Evolutionary conservation across 2,329 filamentous ascomycete species (phyloP).

Genomic region (Alternaria atra): DNA sequence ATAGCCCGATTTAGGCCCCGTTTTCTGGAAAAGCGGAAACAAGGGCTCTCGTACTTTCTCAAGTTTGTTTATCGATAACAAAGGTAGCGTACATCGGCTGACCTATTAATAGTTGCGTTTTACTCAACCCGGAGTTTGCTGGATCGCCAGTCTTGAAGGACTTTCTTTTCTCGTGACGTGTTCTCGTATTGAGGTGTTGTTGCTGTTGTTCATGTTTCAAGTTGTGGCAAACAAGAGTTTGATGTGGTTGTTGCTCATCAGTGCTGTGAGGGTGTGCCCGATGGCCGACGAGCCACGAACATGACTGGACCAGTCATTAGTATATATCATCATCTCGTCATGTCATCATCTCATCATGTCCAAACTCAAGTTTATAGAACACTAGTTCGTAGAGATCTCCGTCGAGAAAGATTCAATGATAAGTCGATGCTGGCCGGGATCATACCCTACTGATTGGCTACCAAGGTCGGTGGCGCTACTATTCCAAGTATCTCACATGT

Average conservation of each 20-base stretch:
- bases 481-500: constrained; percentile 22
- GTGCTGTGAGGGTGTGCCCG: not conserved
- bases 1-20: constrained; percentile 74
- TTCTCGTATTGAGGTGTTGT: not conserved
- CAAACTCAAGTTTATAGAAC: too few species aligned
- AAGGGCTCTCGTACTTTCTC: constrained; percentile 88
- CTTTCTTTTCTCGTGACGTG: constrained; percentile 73
- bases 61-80: constrained; percentile 69
- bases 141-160: constrained; percentile 91
- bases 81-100: constrained; percentile 39
- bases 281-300: not conserved
- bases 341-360: too few species aligned
- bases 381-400: too few species aligned
- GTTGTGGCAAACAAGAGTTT: not conserved
- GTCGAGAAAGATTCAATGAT: not conserved
- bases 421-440: constrained; percentile 1
- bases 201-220: not conserved
- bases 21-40: constrained; percentile 85
- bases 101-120: constrained; percentile 72
- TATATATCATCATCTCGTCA: not conserved
- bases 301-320: not conserved
- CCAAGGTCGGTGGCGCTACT: constrained; percentile 27
- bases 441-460: constrained; percentile 24
- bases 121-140: constrained; percentile 93
- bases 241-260: not conserved